Evolutionary conservation across 1,284 basidiomycete genomes (phyloP).

Genomic region (Irpex sp.): DNA sequence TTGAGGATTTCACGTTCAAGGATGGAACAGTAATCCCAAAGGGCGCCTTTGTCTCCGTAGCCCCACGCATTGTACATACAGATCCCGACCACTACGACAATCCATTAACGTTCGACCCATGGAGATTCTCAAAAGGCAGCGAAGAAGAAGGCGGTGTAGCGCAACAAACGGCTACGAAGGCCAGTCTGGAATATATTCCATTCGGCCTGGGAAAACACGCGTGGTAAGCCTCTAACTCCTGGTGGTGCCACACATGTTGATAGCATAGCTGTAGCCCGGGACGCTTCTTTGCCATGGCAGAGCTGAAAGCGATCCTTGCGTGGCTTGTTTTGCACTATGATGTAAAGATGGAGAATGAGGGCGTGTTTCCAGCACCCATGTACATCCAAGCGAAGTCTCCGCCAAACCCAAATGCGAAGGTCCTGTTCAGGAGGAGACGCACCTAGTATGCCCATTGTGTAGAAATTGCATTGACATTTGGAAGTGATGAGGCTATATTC

Average conservation of each 20-base stretch:
- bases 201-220: constrained; percentile 27
- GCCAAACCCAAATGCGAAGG: constrained; percentile 4
- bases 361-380: constrained; percentile 12
- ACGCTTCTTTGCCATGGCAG: constrained; percentile 24
- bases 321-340: constrained; percentile 23
- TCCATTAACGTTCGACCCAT: constrained; percentile 30
- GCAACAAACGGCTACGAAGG: constrained; percentile 23
- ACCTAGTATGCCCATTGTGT: too few relatives aligned
- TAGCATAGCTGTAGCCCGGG: constrained; percentile 19
- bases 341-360: constrained; percentile 18
- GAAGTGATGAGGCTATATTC: too few relatives aligned
- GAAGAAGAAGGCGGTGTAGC: constrained; percentile 19
- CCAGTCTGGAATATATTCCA: constrained; percentile 19
- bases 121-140: constrained; percentile 31
- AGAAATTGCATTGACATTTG: too few relatives aligned
- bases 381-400: constrained; percentile 12
- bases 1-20: constrained; percentile 37
- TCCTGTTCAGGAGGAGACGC: constrained; percentile 7
- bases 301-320: constrained; percentile 24
- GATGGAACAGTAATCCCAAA: constrained; percentile 33
- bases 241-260: background rate
- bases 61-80: constrained; percentile 23
- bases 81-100: constrained; percentile 32
- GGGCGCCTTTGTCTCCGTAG: constrained; percentile 25
- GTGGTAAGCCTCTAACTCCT: constrained; percentile 18